A percentile compares a stretch with the other conserved stretches of the same genome.
Evolutionary conservation across 768 basidiomycete species (phyloP).

Genomic region (Clathrus columnatus): DNA sequence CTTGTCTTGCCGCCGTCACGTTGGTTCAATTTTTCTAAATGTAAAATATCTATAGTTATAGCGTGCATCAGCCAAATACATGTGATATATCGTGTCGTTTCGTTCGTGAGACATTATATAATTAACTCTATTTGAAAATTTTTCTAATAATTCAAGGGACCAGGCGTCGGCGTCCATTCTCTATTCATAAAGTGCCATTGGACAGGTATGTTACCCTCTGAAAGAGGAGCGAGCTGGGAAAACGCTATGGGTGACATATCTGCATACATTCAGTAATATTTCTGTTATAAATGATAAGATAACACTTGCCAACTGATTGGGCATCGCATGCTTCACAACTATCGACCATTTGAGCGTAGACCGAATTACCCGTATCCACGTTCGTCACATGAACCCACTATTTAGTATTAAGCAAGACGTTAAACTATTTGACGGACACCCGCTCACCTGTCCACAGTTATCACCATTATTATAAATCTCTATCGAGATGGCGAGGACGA

Average conservation of each 20-base stretch:
- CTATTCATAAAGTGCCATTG: neutral
- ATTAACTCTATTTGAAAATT: too few relatives aligned
- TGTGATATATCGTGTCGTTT: too few relatives aligned
- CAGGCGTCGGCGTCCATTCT: neutral
- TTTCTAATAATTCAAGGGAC: neutral
- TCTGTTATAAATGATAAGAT: neutral
- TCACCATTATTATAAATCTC: neutral
- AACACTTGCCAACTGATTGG: neutral
- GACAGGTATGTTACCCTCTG: neutral
- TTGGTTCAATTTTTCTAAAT: too few relatives aligned
- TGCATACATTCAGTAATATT: neutral
- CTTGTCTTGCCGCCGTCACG: too few relatives aligned
- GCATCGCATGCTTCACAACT: neutral
- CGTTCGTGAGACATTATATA: too few relatives aligned
- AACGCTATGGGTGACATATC: neutral
- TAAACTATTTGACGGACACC: neutral
- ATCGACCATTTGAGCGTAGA: neutral
- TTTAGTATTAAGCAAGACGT: neutral
- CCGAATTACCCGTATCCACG: neutral
- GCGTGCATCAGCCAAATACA: too few relatives aligned
- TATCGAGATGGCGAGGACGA: neutral
- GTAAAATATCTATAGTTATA: too few relatives aligned
- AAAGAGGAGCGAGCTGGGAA: neutral
- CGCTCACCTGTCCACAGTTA: neutral
- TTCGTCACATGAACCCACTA: neutral